Evolutionary conservation across 371 early-diverging fungal species (phyloP), one percentile per base, ranked within the genome.

Genomic region (Apophysomyces sp.): DNA sequence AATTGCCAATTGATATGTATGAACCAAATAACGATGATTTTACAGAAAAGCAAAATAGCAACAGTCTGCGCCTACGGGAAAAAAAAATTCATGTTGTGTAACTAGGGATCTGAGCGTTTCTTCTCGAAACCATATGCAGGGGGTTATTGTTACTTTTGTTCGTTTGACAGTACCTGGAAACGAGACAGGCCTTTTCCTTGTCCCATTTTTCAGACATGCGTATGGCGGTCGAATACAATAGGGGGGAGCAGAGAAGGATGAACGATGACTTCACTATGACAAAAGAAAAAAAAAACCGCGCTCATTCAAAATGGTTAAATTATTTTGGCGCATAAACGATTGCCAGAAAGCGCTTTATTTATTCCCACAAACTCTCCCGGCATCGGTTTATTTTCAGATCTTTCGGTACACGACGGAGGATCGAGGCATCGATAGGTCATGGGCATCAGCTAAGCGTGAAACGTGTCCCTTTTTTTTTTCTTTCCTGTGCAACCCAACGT

Each of bases 1-100:
- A n/a, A n/a, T n/a, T n/a, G n/a, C n/a, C n/a, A n/a, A n/a, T n/a
- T n/a, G n/a, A n/a, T n/a, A n/a, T n/a, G n/a, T n/a, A n/a, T n/a
- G n/a, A n/a, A n/a, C n/a, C n/a, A n/a, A n/a, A n/a, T n/a, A n/a
- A n/a, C n/a, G n/a, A n/a, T n/a, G n/a, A n/a, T n/a, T n/a, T n/a
- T n/a, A n/a, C n/a, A n/a, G n/a, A n/a, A n/a, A n/a, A n/a, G n/a
- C n/a, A n/a, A n/a, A n/a, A n/a, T n/a, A n/a, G n/a, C n/a, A n/a
- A n/a, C n/a, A n/a, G n/a, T n/a, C n/a, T n/a, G n/a, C n/a, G n/a
- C n/a, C 37, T 13, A 37, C 2, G 2, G 21, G 6, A 44, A 21
- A 44, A 44, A 44, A 44, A 44, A 21, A 21, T 18, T 44, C 49
- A 44, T 44, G 49, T 44, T 44, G 49, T 44, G 49, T 44, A 44